Base-by-base conservation (phyloP, 257 asterid species). In the Solanum medicagineum region DNA sequence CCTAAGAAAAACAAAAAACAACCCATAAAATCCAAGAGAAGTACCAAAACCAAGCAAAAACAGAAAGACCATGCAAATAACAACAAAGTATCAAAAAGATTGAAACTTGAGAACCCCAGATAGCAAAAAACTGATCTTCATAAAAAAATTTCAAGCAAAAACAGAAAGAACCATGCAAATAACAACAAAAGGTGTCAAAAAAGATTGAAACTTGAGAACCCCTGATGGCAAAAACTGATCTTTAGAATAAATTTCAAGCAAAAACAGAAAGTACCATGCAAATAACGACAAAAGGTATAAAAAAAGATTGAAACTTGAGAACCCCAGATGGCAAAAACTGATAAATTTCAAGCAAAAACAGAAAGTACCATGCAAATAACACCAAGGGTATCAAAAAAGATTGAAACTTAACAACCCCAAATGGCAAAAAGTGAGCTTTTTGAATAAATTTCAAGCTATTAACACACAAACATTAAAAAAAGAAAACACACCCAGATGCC, bases 111-210 rank as follows among this genome's bases (percentile, higher is more conserved):
- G 0, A 53, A 77, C 83, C 83, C 83, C 83, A 53, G 26, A 79
- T 79, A 65, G 69, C 86, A 89, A 89, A 98, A 85, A 96, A 95
- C 86, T 96, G 99, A 91, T 96, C 99, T 75, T 98, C 98, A 85
- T 45, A 79, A 20, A 66, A 59, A 44, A 36, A 29, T 36, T 36
- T 82, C 65, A 47, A 66, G 81, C 80, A 83, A 87, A 51, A 83
- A 32, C 53, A 45, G 53, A 12, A n/a, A 11, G 53, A 44, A 77
- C 47, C 83, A 79, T 53, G 83, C 83, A 79, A 79, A 53, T 26
- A 79, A 79, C 47, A 26, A 79, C 81, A 73, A 79, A 79, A 16
- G 49, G 83, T 7, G 53, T 26, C 47, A 16, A 53, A 53, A 77
- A 79, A 16, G 57, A 16, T 53, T 26, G 65, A 79, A 79, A 77